Base-by-base conservation (phyloP, 2,329 filamentous ascomycete species). In the Ophiostoma quercus region DNA sequence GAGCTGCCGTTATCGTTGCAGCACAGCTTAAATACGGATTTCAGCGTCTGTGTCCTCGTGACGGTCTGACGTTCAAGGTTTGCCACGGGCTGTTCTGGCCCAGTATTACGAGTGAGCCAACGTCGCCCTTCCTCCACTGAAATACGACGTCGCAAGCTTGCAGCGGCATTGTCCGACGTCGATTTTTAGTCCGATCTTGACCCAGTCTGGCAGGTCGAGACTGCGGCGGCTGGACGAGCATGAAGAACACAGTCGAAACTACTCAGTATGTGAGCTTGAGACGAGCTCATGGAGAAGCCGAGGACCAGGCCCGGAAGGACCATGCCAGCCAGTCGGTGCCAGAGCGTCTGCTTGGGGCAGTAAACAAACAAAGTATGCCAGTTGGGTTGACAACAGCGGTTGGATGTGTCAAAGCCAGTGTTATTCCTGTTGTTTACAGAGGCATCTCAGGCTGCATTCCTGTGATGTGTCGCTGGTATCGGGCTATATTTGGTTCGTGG, bases 281-380 rank as follows among this genome's bases (percentile, higher is more conserved):
- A 25, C 14, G 25, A 57, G 51, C 9, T 62, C 25, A 25, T 60
- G 54, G 54, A 29, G 25, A 32, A 25, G 25, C 57, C 57, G 25
- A 62, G 57, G 57, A 32, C 57, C 57, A 29, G 25, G 25, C 57
- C 57, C 25, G 22, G 25, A 62, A 32, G 12, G 57, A 32, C 22
- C 57, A 62, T 62, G 19, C 62, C 68, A 69, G 39, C 12, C 39
- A 34, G 41, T 43, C 41, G 41, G 12, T 29, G 19, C 62, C 68
- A 67, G 47, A n/a, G 47, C 37, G 19, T 16, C 39, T 65, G 37
- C 34, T 43, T 5, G 6, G 57, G 11, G 12, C 14, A 16, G 57
- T 62, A 62, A 62, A 62, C 25, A 62, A 62, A 62, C 25, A 62
- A 34, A 29, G 14, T 19, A 32, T 25, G 57, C 57, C 12, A 62